Conservation (phyloP, 306 rosid species). For the Spatholobus suberectus region DNA sequence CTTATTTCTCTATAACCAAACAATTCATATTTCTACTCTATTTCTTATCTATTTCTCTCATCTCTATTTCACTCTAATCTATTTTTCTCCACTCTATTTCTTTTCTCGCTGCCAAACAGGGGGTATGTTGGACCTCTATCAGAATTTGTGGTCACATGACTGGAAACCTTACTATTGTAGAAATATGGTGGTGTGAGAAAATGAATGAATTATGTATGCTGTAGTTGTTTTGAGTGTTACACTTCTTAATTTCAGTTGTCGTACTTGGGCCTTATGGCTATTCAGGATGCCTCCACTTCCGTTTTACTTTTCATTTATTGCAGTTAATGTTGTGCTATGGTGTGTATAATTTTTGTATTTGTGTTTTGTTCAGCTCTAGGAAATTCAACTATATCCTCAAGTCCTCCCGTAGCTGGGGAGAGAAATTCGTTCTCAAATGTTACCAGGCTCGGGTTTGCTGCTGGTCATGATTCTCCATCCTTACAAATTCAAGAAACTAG, state of each 20-base stretch:
- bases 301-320: not conserved
- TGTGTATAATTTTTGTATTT: constrained; percentile 10
- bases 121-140: not conserved
- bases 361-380: constrained; percentile 73
- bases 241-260: not conserved
- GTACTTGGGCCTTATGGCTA: constrained; percentile 5
- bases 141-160: constrained; percentile 4
- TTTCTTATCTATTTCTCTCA: no score
- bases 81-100: no score
- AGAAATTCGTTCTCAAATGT: constrained; percentile 83
- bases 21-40: no score
- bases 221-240: not conserved
- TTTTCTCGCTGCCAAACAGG: no score
- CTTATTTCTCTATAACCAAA: no score
- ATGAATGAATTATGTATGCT: not conserved
- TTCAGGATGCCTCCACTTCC: not conserved
- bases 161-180: constrained; percentile 11
- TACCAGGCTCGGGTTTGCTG: constrained; percentile 91
- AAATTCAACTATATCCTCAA: constrained; percentile 65
- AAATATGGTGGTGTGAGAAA: not conserved
- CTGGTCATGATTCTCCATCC: constrained; percentile 91
- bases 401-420: constrained; percentile 79
- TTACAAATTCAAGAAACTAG: constrained; percentile 69
- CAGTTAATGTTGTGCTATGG: constrained; percentile 7
- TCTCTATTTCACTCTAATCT: no score